These are phyloP conservation scores for Leptographium wingfieldii DNA, from an alignment of 2,329 filamentous ascomycete genomes.

Conservation along the genomic window DNA sequence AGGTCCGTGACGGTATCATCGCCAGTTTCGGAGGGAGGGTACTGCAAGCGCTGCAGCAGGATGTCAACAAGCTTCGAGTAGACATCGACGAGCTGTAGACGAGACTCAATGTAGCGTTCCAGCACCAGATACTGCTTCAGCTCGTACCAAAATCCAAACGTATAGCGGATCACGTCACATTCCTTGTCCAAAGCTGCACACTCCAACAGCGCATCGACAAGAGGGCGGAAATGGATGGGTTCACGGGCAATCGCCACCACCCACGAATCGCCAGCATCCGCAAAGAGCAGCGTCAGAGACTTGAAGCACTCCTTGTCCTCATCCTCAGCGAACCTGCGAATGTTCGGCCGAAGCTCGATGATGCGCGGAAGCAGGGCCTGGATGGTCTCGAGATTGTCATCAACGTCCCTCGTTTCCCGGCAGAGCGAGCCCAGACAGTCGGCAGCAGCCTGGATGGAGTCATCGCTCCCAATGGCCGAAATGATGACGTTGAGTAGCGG, in stretches of 20 bases:
- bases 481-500: constrained; percentile 73
- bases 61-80: constrained; percentile 87
- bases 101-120: constrained; percentile 76
- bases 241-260: constrained; percentile 80
- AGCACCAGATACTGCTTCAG: constrained; percentile 91
- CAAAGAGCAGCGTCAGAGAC: constrained; percentile 77
- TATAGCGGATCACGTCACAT: constrained; percentile 81
- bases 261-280: constrained; percentile 91
- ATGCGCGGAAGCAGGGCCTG: constrained; percentile 72
- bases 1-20: constrained; percentile 61
- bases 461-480: constrained; percentile 60
- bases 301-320: constrained; percentile 82
- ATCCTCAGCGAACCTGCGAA: constrained; percentile 59
- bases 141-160: constrained; percentile 97
- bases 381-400: constrained; percentile 75
- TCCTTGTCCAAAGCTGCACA: constrained; percentile 80
- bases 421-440: constrained; percentile 91
- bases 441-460: constrained; percentile 74
- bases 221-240: constrained; percentile 63
- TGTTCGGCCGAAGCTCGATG: constrained; percentile 62
- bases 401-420: constrained; percentile 82
- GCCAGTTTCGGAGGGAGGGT: constrained; percentile 61
- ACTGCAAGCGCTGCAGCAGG: constrained; percentile 82
- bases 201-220: constrained; percentile 88
- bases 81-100: constrained; percentile 63